Conservation (phyloP, 345 rosid species). For the Aegle marmelos region DNA sequence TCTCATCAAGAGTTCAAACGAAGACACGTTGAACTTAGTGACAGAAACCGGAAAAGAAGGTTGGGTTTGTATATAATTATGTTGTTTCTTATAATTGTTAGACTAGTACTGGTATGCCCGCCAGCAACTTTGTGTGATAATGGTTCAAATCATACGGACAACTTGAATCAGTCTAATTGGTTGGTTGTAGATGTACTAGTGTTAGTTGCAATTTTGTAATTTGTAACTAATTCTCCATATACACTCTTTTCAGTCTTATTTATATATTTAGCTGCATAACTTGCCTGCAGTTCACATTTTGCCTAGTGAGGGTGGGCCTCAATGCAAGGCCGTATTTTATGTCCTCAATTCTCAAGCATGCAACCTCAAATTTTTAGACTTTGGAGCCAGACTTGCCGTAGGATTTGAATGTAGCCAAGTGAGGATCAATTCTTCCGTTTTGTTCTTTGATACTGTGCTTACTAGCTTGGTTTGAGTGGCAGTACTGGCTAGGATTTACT, state of each 20-base stretch:
- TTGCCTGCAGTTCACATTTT: conserved; percentile 54
- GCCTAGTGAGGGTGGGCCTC: conserved; percentile 61
- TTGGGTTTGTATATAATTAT: conserved; percentile 11
- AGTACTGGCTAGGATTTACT: conserved; percentile 9
- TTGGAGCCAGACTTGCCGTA: conserved; percentile 62
- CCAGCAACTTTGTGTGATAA: background rate
- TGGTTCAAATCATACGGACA: background rate
- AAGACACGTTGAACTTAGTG: conserved; percentile 51
- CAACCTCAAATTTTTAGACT: conserved; percentile 47
- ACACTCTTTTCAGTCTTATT: background rate
- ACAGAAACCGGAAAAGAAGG: conserved; percentile 64
- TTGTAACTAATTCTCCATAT: background rate
- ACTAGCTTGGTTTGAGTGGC: background rate
- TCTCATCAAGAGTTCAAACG: conserved; percentile 44
- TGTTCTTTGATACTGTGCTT: background rate
- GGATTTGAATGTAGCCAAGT: conserved; percentile 84
- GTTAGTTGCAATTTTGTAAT: background rate
- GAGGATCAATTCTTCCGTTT: conserved; percentile 23
- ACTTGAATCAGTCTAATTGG: conserved; percentile 1
- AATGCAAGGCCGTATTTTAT: conserved; percentile 62
- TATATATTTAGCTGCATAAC: conserved; percentile 4
- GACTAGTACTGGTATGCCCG: background rate
- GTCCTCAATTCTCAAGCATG: conserved; percentile 56
- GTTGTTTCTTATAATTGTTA: background rate
- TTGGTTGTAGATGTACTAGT: background rate